Percentiles rank a stretch among this genome's conserved stretches.
Evolutionary conservation across 768 basidiomycete genomes (phyloP).

Genomic region (Termitomyces sp.): DNA sequence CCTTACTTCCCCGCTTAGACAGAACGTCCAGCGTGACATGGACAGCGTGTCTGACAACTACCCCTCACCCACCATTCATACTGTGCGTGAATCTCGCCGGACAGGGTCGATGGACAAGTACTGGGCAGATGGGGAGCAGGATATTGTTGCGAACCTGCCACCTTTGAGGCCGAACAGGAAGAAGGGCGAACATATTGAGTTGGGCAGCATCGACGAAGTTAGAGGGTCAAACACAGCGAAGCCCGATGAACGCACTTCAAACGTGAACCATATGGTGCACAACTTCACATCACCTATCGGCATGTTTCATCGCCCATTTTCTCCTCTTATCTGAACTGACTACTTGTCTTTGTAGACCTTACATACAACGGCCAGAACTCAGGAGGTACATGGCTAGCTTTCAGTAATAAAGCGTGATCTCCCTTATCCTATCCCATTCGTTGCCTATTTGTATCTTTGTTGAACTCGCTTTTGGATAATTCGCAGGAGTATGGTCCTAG

Average conservation of each 20-base stretch:
- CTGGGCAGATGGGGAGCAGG: conserved; percentile 32
- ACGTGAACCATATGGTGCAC: conserved; percentile 53
- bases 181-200: conserved; percentile 35
- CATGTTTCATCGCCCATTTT: conserved; percentile 27
- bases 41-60: conserved; percentile 17
- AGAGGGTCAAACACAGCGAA: conserved; percentile 43
- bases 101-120: conserved; percentile 24
- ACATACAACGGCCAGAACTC: conserved; percentile 20
- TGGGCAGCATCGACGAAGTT: conserved; percentile 33
- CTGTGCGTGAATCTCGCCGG: background rate
- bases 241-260: conserved; percentile 35
- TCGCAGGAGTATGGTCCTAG: background rate
- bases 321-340: background rate
- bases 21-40: conserved; percentile 19
- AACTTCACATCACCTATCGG: conserved; percentile 73
- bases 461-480: background rate
- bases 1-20: conserved; percentile 34
- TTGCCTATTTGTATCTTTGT: background rate
- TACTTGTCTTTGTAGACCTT: conserved; percentile 21
- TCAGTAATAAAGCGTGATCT: conserved; percentile 30
- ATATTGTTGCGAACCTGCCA: conserved; percentile 29
- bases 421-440: too few species aligned
- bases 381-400: conserved; percentile 31
- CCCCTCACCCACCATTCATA: background rate
- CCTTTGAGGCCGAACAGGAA: conserved; percentile 43